Evolutionary conservation across 495 filamentous ascomycete species (phyloP).

Genomic region (Neurospora tetraspora): DNA sequence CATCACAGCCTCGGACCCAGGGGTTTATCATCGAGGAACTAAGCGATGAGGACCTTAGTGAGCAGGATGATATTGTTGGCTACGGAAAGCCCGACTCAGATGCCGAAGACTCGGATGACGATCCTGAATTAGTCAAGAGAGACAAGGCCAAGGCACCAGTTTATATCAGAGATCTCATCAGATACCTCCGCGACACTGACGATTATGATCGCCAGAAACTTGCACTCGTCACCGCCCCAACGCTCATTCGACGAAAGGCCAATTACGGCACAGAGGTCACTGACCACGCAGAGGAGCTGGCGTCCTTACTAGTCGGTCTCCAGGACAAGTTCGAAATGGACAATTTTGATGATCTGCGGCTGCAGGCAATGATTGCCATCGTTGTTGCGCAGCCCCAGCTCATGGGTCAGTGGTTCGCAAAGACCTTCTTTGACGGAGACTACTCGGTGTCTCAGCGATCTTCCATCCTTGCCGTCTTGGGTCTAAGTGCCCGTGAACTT

Average conservation of each 20-base stretch:
- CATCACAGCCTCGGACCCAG: slow-evolving; percentile 12
- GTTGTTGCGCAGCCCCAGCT: slow-evolving; percentile 62
- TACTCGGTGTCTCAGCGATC: slow-evolving; percentile 77
- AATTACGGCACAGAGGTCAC: slow-evolving; percentile 79
- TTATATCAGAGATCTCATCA: slow-evolving; percentile 81
- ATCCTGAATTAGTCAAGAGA: slow-evolving; percentile 73
- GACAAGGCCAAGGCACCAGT: slow-evolving; percentile 80
- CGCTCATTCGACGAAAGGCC: slow-evolving; percentile 78
- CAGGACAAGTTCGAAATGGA: slow-evolving; percentile 71
- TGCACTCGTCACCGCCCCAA: slow-evolving; percentile 63
- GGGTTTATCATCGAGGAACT: slow-evolving; percentile 62
- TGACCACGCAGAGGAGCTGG: slow-evolving; percentile 75
- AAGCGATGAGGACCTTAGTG: slow-evolving; percentile 39
- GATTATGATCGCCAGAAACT: slow-evolving; percentile 76
- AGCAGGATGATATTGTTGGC: slow-evolving; percentile 66
- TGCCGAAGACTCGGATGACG: slow-evolving; percentile 80
- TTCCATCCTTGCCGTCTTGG: slow-evolving; percentile 69
- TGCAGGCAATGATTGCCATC: slow-evolving; percentile 78
- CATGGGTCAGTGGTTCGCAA: slow-evolving; percentile 77
- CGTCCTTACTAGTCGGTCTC: slow-evolving; percentile 62
- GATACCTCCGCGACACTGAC: slow-evolving; percentile 68
- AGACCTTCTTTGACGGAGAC: slow-evolving; percentile 83
- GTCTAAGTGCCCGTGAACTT: slow-evolving; percentile 77
- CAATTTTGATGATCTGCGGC: slow-evolving; percentile 63
- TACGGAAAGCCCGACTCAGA: slow-evolving; percentile 95